A percentile compares a stretch with the other conserved stretches of the same genome.
phyloP scores from a whole-genome alignment of 495 filamentous ascomycete genomes.

The Penicillium fimorum region DNA sequence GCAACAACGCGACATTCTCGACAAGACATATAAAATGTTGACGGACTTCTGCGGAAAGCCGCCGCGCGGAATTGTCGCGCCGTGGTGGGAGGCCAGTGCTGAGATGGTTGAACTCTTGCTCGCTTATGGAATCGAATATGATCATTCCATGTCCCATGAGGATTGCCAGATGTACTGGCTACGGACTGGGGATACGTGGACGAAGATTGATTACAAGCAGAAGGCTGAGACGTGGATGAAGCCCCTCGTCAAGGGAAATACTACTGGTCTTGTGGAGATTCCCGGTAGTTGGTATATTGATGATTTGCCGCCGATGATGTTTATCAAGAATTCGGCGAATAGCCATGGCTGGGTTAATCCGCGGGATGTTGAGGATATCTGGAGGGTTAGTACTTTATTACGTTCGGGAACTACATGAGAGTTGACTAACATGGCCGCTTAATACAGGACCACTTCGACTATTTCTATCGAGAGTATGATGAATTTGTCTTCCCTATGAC shows the following conservation, averaged over 20 bases:
- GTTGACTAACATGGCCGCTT: not conserved
- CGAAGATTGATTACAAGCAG: constrained; percentile 57
- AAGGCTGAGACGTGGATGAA: constrained; percentile 64
- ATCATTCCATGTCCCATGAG: constrained; percentile 65
- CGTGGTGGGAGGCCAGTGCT: constrained; percentile 60
- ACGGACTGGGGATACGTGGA: constrained; percentile 59
- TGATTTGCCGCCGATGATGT: constrained; percentile 60
- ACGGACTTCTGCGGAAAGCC: constrained; percentile 74
- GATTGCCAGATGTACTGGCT: constrained; percentile 65
- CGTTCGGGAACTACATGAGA: not conserved
- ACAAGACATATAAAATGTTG: constrained; percentile 72
- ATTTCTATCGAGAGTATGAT: constrained; percentile 68
- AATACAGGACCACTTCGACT: constrained; percentile 61
- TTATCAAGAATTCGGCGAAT: constrained; percentile 58
- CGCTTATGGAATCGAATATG: constrained; percentile 67
- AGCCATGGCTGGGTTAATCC: constrained; percentile 60
- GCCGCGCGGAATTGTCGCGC: constrained; percentile 64
- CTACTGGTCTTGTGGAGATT: constrained; percentile 60
- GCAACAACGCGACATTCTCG: constrained; percentile 71
- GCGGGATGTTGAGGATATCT: constrained; percentile 55
- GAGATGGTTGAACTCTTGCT: constrained; percentile 65
- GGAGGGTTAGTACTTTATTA: constrained; percentile 20
- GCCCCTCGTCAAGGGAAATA: constrained; percentile 42
- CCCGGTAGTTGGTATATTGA: constrained; percentile 68
- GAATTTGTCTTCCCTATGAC: constrained; percentile 70